Evolutionary conservation across 2,329 filamentous ascomycete species (phyloP), one percentile per base, ranked within the genome.

Genomic region (Ilyonectria mors-panacis): DNA sequence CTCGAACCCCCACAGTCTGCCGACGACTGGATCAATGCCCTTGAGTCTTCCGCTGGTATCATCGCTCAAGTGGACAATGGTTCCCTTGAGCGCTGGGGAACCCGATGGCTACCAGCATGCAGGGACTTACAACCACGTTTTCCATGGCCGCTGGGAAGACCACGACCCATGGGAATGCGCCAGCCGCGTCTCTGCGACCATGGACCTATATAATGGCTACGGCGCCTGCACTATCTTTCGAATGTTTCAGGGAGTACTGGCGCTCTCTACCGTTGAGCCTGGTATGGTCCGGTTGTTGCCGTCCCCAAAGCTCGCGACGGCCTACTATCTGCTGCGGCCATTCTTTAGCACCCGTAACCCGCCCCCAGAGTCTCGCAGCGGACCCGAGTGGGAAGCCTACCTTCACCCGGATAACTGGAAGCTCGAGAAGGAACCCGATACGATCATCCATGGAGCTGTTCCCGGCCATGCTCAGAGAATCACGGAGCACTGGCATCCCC

Each of bases 261-360:
- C 86, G 4, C 81, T 88, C 48, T 87, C 85, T 13, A 83, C 83
- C 15, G 85, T 88, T 42, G 88, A 87, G 1, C 91, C 92, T 0
- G 88, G 87, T 21, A 91, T 94, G 79, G 91, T 93, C 7, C 93
- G 91, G 0, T 81, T 96, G 15, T 85, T 91, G 19, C 91, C 95
- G 1, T 94, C 93, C 69, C 93, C 93, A 0, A 85, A 87, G 59
- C 88, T 92, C 61, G 90, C 92, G 17, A 95, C 93, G 0, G 91
- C 93, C 2, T 96, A 96, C 80, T 91, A 91, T 70, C 86, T 96
- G 0, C 86, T 96, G 2, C 82, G 86, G 2, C 86, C 86, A 5
- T 88, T 88, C 75, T 88, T 88, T 77, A 81, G 80, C 57, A 80
- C 85, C 21, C 83, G 81, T 67, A 81, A 75, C 8, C 79, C 81